Evolutionary conservation across 179 eudicot species (phyloP), one percentile per base, ranked within the genome.

Genomic region (Actinidia arguta): DNA sequence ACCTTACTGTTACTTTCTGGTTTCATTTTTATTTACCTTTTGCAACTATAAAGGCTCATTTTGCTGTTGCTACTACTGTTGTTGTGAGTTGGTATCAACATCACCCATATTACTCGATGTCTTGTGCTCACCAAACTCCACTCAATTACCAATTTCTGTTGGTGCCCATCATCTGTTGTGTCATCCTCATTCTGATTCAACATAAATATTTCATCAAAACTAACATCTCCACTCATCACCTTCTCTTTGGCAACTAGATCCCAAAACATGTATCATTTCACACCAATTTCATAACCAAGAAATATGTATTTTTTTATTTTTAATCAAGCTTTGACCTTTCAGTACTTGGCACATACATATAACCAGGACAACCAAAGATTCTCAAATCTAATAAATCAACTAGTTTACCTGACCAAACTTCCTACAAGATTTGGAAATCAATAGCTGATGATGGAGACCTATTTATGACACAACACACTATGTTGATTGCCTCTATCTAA

Each of bases 91-190:
- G 31, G 8, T 5, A 61, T 61, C 31, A 61, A n/a, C 66, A 61
- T 61, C 66, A 61, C 25, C 25, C n/a, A 25, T 20, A 62, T 62
- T 31, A 24, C 1, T 4, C 1, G 22, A 24, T 62, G 36, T 18
- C n/a, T 31, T 3, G 0, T 1, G 31, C 67, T 22, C 47, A 8
- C 16, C 22, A 36, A 17, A 14, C 72, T 39, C 18, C 47, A 31
- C 22, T 67, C 72, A 5, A 67, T 2, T 36, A 9, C 5, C 1
- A 39, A 1, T 22, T 1, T 8, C 13, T 17, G 5, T 4, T 13
- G 3, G 1, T n/a, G 5, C n/a, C n/a, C n/a, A n/a, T n/a, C 36
- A 9, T 1, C 2, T 12, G 2, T 0, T n/a, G n/a, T n/a, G n/a
- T n/a, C 9, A 14, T 46, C 16, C 11, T 42, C 14, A 71, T 20